These are phyloP conservation scores for Albugo candida DNA, from an alignment of 352 stramenopile species.

Conservation along the genomic window DNA sequence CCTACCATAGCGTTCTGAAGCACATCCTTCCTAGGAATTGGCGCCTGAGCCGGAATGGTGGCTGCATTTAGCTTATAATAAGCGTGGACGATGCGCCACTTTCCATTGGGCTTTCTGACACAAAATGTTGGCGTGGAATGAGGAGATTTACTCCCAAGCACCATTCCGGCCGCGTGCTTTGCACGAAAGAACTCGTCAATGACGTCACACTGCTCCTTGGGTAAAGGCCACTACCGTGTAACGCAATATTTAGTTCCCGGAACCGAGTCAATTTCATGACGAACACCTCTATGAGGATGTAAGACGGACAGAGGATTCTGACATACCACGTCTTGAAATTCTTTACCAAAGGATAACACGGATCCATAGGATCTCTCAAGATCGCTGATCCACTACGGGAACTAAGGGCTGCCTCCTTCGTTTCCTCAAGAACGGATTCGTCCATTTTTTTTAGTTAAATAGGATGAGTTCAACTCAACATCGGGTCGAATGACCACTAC, in stretches of 20 bases:
- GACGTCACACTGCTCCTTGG: constrained; percentile 5
- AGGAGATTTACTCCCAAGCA: constrained; percentile 9
- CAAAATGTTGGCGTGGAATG: constrained; percentile 13
- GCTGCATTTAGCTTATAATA: constrained; percentile 1
- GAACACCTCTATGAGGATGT: not conserved
- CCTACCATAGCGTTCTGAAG: constrained; percentile 11
- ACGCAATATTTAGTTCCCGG: constrained; percentile 2
- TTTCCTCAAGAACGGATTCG: too few relatives aligned
- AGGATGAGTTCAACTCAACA: too few relatives aligned
- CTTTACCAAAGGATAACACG: too few relatives aligned
- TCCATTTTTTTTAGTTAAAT: too few relatives aligned
- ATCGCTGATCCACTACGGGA: too few relatives aligned
- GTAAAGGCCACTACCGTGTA: constrained; percentile 8
- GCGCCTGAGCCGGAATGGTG: not conserved
- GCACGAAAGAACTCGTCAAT: constrained; percentile 3
- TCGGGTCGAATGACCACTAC: too few relatives aligned
- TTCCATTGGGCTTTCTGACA: constrained; percentile 10
- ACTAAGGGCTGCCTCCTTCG: too few relatives aligned
- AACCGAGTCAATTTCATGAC: constrained; percentile 4
- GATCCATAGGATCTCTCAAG: too few relatives aligned
- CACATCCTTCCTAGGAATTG: constrained; percentile 11
- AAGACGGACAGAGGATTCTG: too few relatives aligned
- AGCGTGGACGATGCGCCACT: constrained; percentile 14
- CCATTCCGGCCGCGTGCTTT: constrained; percentile 2
- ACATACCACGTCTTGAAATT: too few relatives aligned